Conservation (phyloP, 1,284 basidiomycete genomes). For the Tremellales sp. region DNA sequence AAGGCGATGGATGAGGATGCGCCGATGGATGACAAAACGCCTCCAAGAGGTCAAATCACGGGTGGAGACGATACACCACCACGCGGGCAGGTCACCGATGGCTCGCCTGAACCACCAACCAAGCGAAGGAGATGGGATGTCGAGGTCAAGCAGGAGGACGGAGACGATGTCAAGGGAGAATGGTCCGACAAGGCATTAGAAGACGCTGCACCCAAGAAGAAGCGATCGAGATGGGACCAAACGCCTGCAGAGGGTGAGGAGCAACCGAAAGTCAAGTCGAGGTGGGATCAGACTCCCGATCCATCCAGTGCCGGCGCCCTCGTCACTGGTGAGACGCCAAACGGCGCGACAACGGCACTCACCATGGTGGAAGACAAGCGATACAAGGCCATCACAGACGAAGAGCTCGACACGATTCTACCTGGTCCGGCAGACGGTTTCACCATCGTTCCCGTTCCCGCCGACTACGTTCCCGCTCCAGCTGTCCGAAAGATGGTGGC, state of each 20-base stretch:
- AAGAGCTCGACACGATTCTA: conserved; percentile 88
- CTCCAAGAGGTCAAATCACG: conserved; percentile 58
- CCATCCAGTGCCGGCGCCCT: conserved; percentile 26
- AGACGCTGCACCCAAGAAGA: conserved; percentile 72
- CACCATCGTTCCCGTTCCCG: conserved; percentile 85
- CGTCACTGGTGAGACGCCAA: conserved; percentile 13
- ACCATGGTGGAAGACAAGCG: conserved; percentile 94
- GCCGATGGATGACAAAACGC: conserved; percentile 67
- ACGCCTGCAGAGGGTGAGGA: conserved; percentile 66
- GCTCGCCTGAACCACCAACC: conserved; percentile 47
- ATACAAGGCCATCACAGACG: conserved; percentile 89
- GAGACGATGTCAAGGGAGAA: conserved; percentile 54
- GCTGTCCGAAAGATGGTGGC: conserved; percentile 54
- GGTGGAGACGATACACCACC: conserved; percentile 36
- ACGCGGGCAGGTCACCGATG: conserved; percentile 12
- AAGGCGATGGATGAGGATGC: conserved; percentile 66
- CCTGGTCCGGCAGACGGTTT: conserved; percentile 74
- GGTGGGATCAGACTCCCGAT: conserved; percentile 49
- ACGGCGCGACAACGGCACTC: conserved; percentile 54
- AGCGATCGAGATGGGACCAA: conserved; percentile 96
- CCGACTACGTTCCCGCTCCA: conserved; percentile 75
- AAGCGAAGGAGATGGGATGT: conserved; percentile 88
- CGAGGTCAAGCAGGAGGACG: conserved; percentile 48
- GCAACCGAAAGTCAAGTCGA: conserved; percentile 66
- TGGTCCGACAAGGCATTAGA: conserved; percentile 70